Conservation (phyloP, 2,329 filamentous ascomycete genomes). For the Fusarium zealandicum region DNA sequence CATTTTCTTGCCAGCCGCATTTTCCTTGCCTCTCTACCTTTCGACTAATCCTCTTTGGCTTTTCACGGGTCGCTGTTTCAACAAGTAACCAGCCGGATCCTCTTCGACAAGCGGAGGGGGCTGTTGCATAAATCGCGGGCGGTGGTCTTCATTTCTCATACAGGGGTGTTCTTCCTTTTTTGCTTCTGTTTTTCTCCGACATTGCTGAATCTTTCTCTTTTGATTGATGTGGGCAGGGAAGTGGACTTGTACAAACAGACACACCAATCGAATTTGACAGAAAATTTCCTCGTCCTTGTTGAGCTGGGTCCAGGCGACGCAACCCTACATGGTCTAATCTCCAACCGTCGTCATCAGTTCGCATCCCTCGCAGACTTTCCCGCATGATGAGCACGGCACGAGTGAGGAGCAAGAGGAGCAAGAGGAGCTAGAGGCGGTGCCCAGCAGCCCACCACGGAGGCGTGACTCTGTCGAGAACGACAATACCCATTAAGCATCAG, state of each 20-base stretch:
- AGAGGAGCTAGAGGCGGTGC: slow-evolving; percentile 24
- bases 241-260: slow-evolving; percentile 41
- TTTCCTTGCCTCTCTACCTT: slow-evolving; percentile 16
- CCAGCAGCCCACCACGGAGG: slow-evolving; percentile 24
- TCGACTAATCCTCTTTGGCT: slow-evolving; percentile 20
- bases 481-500: slow-evolving; percentile 44
- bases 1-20: slow-evolving; percentile 8
- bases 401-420: background rate
- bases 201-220: slow-evolving; percentile 19
- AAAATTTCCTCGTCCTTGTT: slow-evolving; percentile 25
- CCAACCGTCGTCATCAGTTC: slow-evolving; percentile 27
- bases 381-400: slow-evolving; percentile 13
- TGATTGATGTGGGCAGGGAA: slow-evolving; percentile 38
- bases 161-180: slow-evolving; percentile 14
- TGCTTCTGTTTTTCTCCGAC: slow-evolving; percentile 11
- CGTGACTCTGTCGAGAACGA: slow-evolving; percentile 32
- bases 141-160: slow-evolving; percentile 12
- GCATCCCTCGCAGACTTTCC: slow-evolving; percentile 14
- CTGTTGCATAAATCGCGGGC: slow-evolving; percentile 13
- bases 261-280: slow-evolving; percentile 43
- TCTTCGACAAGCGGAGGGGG: slow-evolving; percentile 3
- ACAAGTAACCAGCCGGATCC: background rate
- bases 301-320: slow-evolving; percentile 27
- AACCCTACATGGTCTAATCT: slow-evolving; percentile 37
- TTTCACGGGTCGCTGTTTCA: slow-evolving; percentile 6